Evolutionary conservation across 768 basidiomycete genomes (phyloP).

Genomic region (Serendipita vermifera): DNA sequence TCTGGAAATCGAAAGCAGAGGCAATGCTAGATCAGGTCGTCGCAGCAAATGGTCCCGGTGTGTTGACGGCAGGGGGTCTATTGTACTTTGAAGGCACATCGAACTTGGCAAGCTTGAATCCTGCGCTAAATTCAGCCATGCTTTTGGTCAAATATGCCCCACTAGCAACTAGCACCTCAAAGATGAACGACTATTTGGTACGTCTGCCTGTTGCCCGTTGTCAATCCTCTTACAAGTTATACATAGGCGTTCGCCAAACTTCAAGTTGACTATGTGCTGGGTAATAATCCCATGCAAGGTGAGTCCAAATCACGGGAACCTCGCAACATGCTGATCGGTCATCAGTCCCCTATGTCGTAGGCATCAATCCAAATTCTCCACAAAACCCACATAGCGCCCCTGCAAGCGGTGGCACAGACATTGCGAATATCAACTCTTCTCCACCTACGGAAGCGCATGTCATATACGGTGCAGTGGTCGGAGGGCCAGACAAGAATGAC

Average conservation of each 20-base stretch:
- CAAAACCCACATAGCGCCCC: slow-evolving; percentile 82
- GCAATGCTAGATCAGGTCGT: slow-evolving; percentile 62
- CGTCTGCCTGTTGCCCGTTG: slow-evolving; percentile 13
- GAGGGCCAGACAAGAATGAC: slow-evolving; percentile 69
- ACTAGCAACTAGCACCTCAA: slow-evolving; percentile 48
- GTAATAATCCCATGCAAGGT: slow-evolving; percentile 85
- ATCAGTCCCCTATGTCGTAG: slow-evolving; percentile 72
- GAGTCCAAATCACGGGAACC: slow-evolving; percentile 16
- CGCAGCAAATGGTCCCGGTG: slow-evolving; percentile 39
- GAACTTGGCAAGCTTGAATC: slow-evolving; percentile 65
- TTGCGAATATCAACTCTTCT: slow-evolving; percentile 52
- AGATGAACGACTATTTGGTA: slow-evolving; percentile 49
- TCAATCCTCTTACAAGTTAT: not conserved
- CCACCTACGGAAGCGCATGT: slow-evolving; percentile 62
- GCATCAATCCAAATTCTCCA: slow-evolving; percentile 81
- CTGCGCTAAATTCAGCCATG: slow-evolving; percentile 80
- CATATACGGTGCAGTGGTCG: slow-evolving; percentile 78
- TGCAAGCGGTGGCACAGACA: slow-evolving; percentile 70
- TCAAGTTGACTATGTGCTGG: slow-evolving; percentile 73
- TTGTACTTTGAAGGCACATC: slow-evolving; percentile 78
- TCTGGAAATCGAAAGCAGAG: slow-evolving; percentile 63
- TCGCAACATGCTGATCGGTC: slow-evolving; percentile 10
- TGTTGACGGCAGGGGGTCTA: slow-evolving; percentile 62
- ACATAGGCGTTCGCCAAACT: slow-evolving; percentile 53
- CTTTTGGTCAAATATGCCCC: slow-evolving; percentile 63